phyloP scores from a whole-genome alignment of 805 yeast species.

The Hemisphaericaspora nanyangensis region DNA sequence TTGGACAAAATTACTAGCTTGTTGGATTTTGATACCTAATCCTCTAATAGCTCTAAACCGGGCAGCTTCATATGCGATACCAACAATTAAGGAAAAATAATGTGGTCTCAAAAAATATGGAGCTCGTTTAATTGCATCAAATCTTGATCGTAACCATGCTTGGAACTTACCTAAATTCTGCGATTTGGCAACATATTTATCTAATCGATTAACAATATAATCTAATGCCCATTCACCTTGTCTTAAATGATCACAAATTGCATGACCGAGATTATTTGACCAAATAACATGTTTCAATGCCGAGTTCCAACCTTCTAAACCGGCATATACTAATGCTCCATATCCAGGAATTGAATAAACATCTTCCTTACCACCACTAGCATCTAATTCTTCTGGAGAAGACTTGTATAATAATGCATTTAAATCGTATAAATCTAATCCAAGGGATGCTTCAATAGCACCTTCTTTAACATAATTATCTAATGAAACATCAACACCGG shows the following conservation, averaged over 20 bases:
- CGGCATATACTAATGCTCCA: constrained; percentile 80
- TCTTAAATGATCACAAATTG: constrained; percentile 75
- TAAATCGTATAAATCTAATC: constrained; percentile 61
- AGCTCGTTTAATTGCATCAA: constrained; percentile 55
- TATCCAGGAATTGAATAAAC: constrained; percentile 68
- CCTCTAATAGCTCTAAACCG: constrained; percentile 60
- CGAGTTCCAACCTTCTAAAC: constrained; percentile 88
- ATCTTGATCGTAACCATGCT: constrained; percentile 66
- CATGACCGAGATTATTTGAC: constrained; percentile 77
- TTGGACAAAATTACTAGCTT: constrained; percentile 71
- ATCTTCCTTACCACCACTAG: constrained; percentile 68
- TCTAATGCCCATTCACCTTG: constrained; percentile 89
- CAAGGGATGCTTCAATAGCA: constrained; percentile 67
- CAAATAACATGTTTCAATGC: constrained; percentile 59
- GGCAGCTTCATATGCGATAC: constrained; percentile 80
- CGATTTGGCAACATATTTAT: constrained; percentile 45
- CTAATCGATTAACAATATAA: constrained; percentile 59
- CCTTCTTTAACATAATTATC: constrained; percentile 70
- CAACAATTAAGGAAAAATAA: constrained; percentile 78
- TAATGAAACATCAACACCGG: constrained; percentile 59
- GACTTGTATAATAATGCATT: constrained; percentile 73
- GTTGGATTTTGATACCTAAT: constrained; percentile 52
- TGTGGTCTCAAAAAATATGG: constrained; percentile 86
- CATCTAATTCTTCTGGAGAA: constrained; percentile 85
- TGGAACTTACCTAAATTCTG: constrained; percentile 53